Evolutionary conservation across 345 rosid genomes (phyloP), one percentile per base, ranked within the genome.

Genomic region (Brassica carinata): DNA sequence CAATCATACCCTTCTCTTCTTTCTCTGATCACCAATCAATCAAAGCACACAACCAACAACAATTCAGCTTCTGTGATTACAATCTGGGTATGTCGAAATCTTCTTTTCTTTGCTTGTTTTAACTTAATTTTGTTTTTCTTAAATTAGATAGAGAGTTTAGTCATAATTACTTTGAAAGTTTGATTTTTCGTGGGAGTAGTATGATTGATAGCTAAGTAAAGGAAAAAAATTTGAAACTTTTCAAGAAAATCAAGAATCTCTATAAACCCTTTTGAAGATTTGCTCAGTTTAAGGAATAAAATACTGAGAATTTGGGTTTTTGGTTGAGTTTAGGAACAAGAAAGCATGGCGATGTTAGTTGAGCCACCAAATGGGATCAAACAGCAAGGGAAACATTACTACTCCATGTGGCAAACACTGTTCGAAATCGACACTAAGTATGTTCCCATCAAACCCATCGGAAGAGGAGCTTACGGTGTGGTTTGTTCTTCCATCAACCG

Each of bases 381-480:
- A 62, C 85, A 75, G 19, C 62, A 75, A 78, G 97, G 98, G 80
- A 94, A 94, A 86, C 95, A 92, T 82, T 88, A 90, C 79, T 94
- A 85, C 81, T 82, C 91, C 1, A 87, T 95, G 90, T 88, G 97
- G 96, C 87, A 89, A 70, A 90, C 92, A 3, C 83, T 95, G 81
- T 95, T 95, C 66, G 98, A 94, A 87, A 87, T 92, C 26, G 99
- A 95, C 64, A 83, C 88, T 4, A 90, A 91, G 85, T 92, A 95
- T 63, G 89, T 89, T 18, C 99, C 99, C 0, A 90, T 93, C 77
- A 90, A 93, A 83, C 98, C 94, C 0, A 92, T 94, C 19, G 98
- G 98, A 14, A 85, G 87, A 81, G 98, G 98, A 73, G 91, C 98
- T 57, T 90, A 91, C 15, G 98, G 98, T 40, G 86, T 94, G 38